Conservation (phyloP, 441 rosid species). For the Brassica balearica region DNA sequence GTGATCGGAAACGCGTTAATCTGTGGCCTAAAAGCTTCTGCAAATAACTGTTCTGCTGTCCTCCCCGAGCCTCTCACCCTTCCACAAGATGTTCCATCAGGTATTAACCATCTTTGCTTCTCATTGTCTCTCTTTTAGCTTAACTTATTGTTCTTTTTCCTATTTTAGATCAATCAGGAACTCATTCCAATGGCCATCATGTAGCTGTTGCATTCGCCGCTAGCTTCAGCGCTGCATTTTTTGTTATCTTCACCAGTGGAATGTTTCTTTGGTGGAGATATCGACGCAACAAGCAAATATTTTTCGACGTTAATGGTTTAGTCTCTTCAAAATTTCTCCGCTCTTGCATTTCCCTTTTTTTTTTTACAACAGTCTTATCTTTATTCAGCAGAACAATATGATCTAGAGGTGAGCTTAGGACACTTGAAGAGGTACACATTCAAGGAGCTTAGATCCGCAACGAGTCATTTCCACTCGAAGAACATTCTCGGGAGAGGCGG, state of each 20-base stretch:
- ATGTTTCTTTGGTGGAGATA: constrained; percentile 88
- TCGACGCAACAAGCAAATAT: constrained; percentile 82
- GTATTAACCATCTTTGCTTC: constrained; percentile 34
- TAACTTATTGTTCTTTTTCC: neutral
- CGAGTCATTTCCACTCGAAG: constrained; percentile 83
- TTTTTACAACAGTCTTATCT: constrained; percentile 3
- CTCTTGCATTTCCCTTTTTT: neutral
- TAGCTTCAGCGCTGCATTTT: constrained; percentile 82
- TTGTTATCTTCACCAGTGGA: constrained; percentile 55
- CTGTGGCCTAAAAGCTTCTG: constrained; percentile 67
- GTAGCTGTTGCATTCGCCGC: constrained; percentile 81
- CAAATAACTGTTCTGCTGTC: constrained; percentile 81
- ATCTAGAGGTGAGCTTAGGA: constrained; percentile 82
- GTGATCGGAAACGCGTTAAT: constrained; percentile 77
- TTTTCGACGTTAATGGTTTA: constrained; percentile 91
- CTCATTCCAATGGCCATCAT: constrained; percentile 60
- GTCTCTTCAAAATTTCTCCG: neutral
- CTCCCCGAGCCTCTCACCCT: constrained; percentile 87
- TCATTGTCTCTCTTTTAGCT: neutral
- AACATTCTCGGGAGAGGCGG: constrained; percentile 93
- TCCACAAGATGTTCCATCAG: constrained; percentile 72
- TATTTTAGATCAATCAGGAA: constrained; percentile 57
- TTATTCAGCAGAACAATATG: constrained; percentile 79
- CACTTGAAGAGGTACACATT: constrained; percentile 84
- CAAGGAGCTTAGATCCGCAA: constrained; percentile 91